Evolutionary conservation across 2,329 filamentous ascomycete species (phyloP).

Genomic region (Laburnicola sp.): DNA sequence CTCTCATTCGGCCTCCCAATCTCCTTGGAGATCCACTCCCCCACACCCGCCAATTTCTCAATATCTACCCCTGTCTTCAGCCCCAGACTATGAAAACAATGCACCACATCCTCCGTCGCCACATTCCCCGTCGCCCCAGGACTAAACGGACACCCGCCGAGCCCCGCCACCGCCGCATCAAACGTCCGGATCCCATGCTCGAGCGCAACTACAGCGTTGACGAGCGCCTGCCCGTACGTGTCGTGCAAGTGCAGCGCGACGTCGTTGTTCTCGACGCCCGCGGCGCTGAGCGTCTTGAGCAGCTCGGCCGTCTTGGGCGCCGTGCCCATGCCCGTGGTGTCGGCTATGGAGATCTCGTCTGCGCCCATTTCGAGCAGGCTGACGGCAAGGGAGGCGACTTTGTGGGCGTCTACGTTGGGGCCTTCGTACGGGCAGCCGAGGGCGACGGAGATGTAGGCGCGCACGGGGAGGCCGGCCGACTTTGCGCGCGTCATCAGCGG

Average conservation of each 20-base stretch:
- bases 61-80: slow-evolving; percentile 69
- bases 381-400: slow-evolving; percentile 65
- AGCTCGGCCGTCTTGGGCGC: slow-evolving; percentile 69
- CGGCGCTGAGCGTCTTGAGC: slow-evolving; percentile 65
- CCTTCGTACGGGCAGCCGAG: slow-evolving; percentile 78
- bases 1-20: slow-evolving; percentile 43
- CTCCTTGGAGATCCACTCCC: slow-evolving; percentile 46
- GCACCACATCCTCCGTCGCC: slow-evolving; percentile 80
- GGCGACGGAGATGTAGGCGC: slow-evolving; percentile 74
- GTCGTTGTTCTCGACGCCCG: slow-evolving; percentile 69
- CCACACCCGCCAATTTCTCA: slow-evolving; percentile 40
- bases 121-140: slow-evolving; percentile 87
- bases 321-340: slow-evolving; percentile 90
- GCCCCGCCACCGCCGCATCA: slow-evolving; percentile 76
- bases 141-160: slow-evolving; percentile 84
- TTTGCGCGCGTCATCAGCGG: slow-evolving; percentile 72
- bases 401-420: slow-evolving; percentile 61
- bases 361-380: slow-evolving; percentile 79
- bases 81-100: slow-evolving; percentile 72
- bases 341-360: slow-evolving; percentile 86
- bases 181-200: slow-evolving; percentile 78
- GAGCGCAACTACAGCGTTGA: slow-evolving; percentile 76
- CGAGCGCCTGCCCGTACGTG: slow-evolving; percentile 82
- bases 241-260: slow-evolving; percentile 87
- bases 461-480: slow-evolving; percentile 65